phyloP scores from a whole-genome alignment of 352 stramenopile genomes.

The Phytopythium vexans region DNA sequence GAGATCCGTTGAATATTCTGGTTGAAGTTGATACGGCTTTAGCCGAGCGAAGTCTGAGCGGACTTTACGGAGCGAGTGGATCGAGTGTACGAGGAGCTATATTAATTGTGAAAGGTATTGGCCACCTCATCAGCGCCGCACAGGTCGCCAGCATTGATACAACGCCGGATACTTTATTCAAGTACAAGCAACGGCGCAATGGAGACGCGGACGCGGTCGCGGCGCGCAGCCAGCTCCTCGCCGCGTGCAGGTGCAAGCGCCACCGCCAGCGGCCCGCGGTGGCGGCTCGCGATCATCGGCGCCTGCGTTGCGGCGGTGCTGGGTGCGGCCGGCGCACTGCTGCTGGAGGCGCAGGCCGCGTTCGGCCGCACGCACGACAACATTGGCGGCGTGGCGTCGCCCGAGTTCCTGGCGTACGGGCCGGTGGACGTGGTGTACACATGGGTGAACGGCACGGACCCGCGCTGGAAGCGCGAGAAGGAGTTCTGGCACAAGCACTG shows the following conservation, averaged over 20 bases:
- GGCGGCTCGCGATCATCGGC: too few species aligned
- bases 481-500: constrained; percentile 88
- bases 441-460: constrained; percentile 95
- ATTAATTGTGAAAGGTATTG: too few species aligned
- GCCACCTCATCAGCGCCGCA: too few species aligned
- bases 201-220: constrained; percentile 40
- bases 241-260: constrained; percentile 24
- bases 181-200: constrained; percentile 70
- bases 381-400: constrained; percentile 58
- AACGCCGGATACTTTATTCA: constrained; percentile 63
- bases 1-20: too few species aligned
- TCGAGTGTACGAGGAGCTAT: too few species aligned
- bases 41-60: not conserved
- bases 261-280: constrained; percentile 38
- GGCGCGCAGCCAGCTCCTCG: constrained; percentile 44
- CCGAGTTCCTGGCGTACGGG: constrained; percentile 64
- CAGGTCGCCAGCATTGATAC: too few species aligned
- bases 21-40: too few species aligned
- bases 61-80: too few species aligned
- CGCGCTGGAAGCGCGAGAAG: constrained; percentile 88
- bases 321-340: not conserved
- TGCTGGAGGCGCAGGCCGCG: not conserved
- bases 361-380: constrained; percentile 47
- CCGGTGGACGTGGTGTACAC: constrained; percentile 96
- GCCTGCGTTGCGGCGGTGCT: not conserved